Base-by-base conservation (phyloP, 805 yeast genomes). In the Suhomyces vadensis region DNA sequence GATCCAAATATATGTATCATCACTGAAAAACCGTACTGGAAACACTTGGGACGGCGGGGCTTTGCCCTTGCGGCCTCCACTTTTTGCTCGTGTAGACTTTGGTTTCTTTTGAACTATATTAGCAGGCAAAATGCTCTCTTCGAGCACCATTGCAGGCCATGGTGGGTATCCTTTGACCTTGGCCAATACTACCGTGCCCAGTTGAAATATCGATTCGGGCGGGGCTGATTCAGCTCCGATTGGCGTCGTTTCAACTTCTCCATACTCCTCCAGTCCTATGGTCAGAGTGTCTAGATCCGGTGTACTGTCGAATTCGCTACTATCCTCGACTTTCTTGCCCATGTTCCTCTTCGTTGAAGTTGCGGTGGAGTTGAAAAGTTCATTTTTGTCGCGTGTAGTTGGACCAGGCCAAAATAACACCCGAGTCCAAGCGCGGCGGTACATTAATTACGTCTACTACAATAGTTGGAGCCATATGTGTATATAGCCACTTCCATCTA, bases 91-190 rank as follows among this genome's bases (percentile, higher is more conserved):
- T 11, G 26, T 29, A 11, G 39, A 24, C 51, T 78, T 78, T 11
- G 88, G 87, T 45, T 72, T 76, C 48, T 71, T 74, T 13, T 64
- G 60, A 20, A 65, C 51, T 22, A 87, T 78, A 52, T 73, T 67
- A 16, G 68, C 77, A 0, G 95, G 94, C 5, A 87, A 70, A 6
- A 78, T 62, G 13, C 74, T 72, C 47, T 69, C 77, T 1, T 82
- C 83, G 3, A 87, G 75, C 3, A 87, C 81, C 81, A 87, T 82
- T 2, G 91, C 90, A 0, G 96, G 96, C 96, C 96, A 88, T 33
- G 91, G 85, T 2, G 95, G 87, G 58, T 82, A 88, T 6, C 95
- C 95, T 57, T 87, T 88, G 38, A 88, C 81, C 62, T 88, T 88
- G 6, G 94, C 94, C 19, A 88, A 71, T 0, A 88, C 62, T 2